Conservation (phyloP, 2,329 filamentous ascomycete species). For the Ceratocystis ficicola region DNA sequence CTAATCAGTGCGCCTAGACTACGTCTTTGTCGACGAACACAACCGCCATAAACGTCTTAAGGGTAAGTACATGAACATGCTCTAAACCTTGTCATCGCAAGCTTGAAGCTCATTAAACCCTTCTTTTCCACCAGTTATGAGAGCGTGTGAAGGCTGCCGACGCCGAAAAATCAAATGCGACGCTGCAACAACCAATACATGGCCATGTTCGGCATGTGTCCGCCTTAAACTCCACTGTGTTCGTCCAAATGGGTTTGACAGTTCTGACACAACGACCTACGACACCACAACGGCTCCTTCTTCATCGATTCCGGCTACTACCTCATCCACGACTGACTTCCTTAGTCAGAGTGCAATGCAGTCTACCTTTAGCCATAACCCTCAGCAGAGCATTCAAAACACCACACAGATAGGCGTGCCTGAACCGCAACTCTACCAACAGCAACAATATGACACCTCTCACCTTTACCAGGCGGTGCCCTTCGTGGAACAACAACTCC, state of each 20-base stretch:
- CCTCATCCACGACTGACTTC: constrained; percentile 2
- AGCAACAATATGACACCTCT: constrained; percentile 28
- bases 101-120: background rate
- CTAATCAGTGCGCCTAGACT: constrained; percentile 49
- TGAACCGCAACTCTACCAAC: constrained; percentile 30
- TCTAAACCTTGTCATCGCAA: background rate
- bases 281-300: constrained; percentile 16
- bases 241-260: constrained; percentile 64
- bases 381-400: constrained; percentile 7
- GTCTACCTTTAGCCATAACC: constrained; percentile 12
- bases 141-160: constrained; percentile 89
- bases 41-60: constrained; percentile 95
- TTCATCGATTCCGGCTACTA: constrained; percentile 4
- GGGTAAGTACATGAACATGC: constrained; percentile 42
- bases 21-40: constrained; percentile 98
- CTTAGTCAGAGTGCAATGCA: constrained; percentile 11
- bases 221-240: constrained; percentile 87
- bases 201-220: constrained; percentile 91
- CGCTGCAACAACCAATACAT: constrained; percentile 89
- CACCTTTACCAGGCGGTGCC: constrained; percentile 39
- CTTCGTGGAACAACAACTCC: constrained; percentile 36
- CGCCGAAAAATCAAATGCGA: constrained; percentile 97
- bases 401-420: constrained; percentile 15
- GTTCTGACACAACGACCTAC: constrained; percentile 29
- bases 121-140: constrained; percentile 56